Conservation (phyloP, 345 rosid genomes). For the Mallotus nudiflorus region DNA sequence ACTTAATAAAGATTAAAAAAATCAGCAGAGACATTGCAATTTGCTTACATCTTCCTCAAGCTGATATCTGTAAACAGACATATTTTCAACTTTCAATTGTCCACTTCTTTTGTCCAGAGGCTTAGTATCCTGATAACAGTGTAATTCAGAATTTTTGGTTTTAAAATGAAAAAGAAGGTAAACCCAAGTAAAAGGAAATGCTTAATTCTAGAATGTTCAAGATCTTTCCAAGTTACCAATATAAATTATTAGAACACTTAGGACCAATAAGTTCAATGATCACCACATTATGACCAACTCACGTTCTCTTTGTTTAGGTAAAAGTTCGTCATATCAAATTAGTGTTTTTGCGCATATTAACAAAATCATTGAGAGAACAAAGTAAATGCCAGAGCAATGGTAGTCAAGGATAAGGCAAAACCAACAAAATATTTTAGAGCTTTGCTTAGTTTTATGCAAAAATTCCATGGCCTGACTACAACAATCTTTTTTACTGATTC, state of each 20-base stretch:
- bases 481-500: neutral
- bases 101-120: conserved; percentile 35
- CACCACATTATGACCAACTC: neutral
- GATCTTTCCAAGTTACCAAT: too few relatives aligned
- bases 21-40: conserved; percentile 1
- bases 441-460: neutral
- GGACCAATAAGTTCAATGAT: neutral
- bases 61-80: conserved; percentile 52
- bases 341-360: neutral
- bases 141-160: neutral
- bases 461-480: neutral
- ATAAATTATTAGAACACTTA: neutral
- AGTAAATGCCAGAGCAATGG: neutral
- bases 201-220: too few relatives aligned
- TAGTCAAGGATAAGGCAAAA: neutral
- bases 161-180: neutral
- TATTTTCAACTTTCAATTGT: conserved; percentile 45
- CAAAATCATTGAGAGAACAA: neutral
- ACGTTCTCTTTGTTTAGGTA: neutral
- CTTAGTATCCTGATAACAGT: conserved; percentile 39
- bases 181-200: neutral
- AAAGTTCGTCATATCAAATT: neutral
- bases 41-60: conserved; percentile 88
- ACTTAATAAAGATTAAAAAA: neutral
- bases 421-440: neutral